A percentile compares a stretch with the other conserved stretches of the same genome.
These are phyloP conservation scores for Shiraia sp. DNA, from an alignment of 2,329 filamentous ascomycete genomes.

Conservation along the genomic window DNA sequence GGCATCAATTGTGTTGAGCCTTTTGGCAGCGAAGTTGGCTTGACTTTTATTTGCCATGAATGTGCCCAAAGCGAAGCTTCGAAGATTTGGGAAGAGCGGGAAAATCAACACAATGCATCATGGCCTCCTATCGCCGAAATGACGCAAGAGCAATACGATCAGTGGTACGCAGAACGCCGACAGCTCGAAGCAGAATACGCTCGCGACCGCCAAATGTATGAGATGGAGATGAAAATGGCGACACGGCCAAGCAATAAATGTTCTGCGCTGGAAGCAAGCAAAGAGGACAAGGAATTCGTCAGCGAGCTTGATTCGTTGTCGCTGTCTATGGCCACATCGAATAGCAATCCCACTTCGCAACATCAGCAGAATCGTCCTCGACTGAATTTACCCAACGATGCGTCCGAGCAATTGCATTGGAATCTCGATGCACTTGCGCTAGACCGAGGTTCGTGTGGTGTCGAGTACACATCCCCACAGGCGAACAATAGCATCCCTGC, in stretches of 20 bases:
- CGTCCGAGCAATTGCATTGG: constrained; percentile 43
- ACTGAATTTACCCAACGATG: constrained; percentile 33
- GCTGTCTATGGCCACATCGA: constrained; percentile 31
- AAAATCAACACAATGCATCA: constrained; percentile 29
- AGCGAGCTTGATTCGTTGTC: constrained; percentile 37
- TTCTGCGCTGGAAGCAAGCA: constrained; percentile 31
- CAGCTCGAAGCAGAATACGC: constrained; percentile 32
- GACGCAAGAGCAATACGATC: constrained; percentile 36
- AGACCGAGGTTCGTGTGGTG: constrained; percentile 38
- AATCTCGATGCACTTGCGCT: constrained; percentile 35
- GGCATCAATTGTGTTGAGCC: constrained; percentile 41
- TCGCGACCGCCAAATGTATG: constrained; percentile 30
- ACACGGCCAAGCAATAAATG: constrained; percentile 36
- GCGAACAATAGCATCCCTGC: constrained; percentile 11
- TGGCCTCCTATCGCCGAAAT: constrained; percentile 35
- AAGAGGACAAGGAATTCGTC: constrained; percentile 37
- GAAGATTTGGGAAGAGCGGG: constrained; percentile 32
- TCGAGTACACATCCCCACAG: constrained; percentile 30
- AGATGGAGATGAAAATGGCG: constrained; percentile 26
- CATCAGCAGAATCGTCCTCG: constrained; percentile 21
- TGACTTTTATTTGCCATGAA: constrained; percentile 38
- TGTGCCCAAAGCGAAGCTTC: constrained; percentile 34
- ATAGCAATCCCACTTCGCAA: constrained; percentile 10
- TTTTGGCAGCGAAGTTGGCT: constrained; percentile 13
- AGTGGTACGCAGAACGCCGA: constrained; percentile 36